A percentile compares a stretch with the other conserved stretches of the same genome.
phyloP scores from a whole-genome alignment of 2,329 filamentous ascomycete genomes.

The Claviceps africana region DNA sequence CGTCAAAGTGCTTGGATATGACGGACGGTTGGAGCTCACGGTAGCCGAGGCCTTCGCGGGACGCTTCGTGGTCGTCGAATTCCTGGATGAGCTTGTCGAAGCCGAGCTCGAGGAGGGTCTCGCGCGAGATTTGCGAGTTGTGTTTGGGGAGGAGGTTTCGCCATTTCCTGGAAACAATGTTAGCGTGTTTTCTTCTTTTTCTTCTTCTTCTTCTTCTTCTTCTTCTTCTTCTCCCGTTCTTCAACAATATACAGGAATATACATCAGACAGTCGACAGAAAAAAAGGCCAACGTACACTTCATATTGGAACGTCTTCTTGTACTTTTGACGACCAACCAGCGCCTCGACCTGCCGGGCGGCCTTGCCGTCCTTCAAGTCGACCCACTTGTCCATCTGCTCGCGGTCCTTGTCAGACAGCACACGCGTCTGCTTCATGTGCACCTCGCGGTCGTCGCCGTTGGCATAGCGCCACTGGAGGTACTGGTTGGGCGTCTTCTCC shows the following conservation, averaged over 20 bases:
- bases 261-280: too few relatives aligned
- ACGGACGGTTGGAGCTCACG: slow-evolving; percentile 82
- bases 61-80: slow-evolving; percentile 96
- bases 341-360: slow-evolving; percentile 63
- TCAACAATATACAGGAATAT: too few relatives aligned
- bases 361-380: slow-evolving; percentile 71
- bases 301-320: slow-evolving; percentile 98
- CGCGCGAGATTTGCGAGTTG: slow-evolving; percentile 85
- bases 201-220: too few relatives aligned
- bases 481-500: slow-evolving; percentile 98
- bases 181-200: too few relatives aligned
- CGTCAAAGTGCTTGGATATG: slow-evolving; percentile 96
- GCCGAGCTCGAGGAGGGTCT: slow-evolving; percentile 73
- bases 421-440: slow-evolving; percentile 90
- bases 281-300: slow-evolving; percentile 49
- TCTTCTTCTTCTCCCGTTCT: too few relatives aligned
- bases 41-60: slow-evolving; percentile 95
- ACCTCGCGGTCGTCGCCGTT: slow-evolving; percentile 96
- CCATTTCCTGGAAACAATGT: slow-evolving; percentile 57
- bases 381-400: slow-evolving; percentile 84
- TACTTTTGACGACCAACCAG: slow-evolving; percentile 95
- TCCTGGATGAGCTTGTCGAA: slow-evolving; percentile 93
- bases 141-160: slow-evolving; percentile 72
- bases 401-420: slow-evolving; percentile 71
- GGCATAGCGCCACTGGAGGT: slow-evolving; percentile 95